Evolutionary conservation across 2,329 filamentous ascomycete genomes (phyloP), one percentile per base, ranked within the genome.

Genomic region (Botrytis byssoidea): DNA sequence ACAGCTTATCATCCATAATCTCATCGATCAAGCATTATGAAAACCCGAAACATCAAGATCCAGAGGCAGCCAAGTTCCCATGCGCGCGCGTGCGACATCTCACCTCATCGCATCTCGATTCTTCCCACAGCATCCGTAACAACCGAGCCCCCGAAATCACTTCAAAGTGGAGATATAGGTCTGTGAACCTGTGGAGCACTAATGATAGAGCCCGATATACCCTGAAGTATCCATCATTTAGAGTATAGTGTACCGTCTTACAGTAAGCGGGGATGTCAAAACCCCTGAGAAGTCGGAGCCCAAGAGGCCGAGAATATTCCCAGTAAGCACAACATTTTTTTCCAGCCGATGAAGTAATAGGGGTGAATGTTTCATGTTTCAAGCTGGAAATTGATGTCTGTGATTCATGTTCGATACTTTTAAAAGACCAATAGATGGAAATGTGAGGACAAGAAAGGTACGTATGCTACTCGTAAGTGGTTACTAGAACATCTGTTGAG

Each of bases 241-340:
- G 42, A 18, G 63, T 32, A 16, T 25, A 65, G n/a, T 29, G 42
- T 22, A 25, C 42, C 9, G 44, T 65, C 63, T 65, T 32, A 46
- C 63, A 46, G 63, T 65, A 65, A 65, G 63, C 63, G 63, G 63
- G 42, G 42, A 65, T 35, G 63, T 46, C 63, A 65, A 65, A 65
- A 46, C n/a, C 63, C 63, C 63, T 65, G 63, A 32, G 22, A 8
- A 35, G 29, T 46, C 42, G 22, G 51, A 18, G 51, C 51, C 25
- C n/a, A 55, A 55, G 51, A 55, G 6, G 25, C 51, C 51, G 51
- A 29, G 51, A 57, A 57, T 32, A 29, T 57, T 57, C n/a, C 25
- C 14, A 18, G 51, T 57, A 57, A 57, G 51, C 51, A 29, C 51
- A 57, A 57, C 14, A 57, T 57, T 57, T 6, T 55, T 57, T 57